Conservation (phyloP, 129 eudicot genomes). For the Oenanthe sinensis region DNA sequence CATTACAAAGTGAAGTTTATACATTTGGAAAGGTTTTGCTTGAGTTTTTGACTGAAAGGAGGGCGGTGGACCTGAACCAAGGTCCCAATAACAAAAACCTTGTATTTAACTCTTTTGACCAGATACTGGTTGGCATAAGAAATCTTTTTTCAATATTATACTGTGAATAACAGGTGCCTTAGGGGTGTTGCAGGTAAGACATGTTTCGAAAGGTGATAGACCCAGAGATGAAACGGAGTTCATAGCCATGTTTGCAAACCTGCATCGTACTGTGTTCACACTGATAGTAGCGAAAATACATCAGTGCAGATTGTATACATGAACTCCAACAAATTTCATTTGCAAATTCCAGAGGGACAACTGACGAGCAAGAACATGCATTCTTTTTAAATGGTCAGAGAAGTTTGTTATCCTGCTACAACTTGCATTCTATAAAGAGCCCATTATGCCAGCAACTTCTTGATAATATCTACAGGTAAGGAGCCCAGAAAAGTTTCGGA, state of each 20-base stretch:
- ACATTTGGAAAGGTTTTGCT: constrained; percentile 88
- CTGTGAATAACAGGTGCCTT: constrained; percentile 7
- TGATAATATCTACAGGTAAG: neutral
- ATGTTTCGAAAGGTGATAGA: constrained; percentile 75
- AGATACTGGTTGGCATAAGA: neutral
- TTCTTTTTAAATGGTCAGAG: constrained; percentile 64
- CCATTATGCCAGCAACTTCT: neutral
- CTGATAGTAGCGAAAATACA: constrained; percentile 72
- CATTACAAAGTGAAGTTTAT: constrained; percentile 38
- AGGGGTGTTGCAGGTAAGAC: constrained; percentile 62
- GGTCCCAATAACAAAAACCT: constrained; percentile 87
- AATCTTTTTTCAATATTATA: neutral
- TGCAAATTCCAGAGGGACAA: constrained; percentile 64
- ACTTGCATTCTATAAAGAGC: neutral
- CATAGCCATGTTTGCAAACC: constrained; percentile 78
- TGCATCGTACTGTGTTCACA: constrained; percentile 82
- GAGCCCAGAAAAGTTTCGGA: neutral
- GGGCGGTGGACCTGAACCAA: constrained; percentile 85
- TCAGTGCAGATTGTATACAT: constrained; percentile 71
- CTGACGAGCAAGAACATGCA: constrained; percentile 61
- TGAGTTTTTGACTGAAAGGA: constrained; percentile 83
- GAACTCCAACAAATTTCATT: constrained; percentile 61
- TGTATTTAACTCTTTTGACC: constrained; percentile 23
- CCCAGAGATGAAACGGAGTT: constrained; percentile 63
- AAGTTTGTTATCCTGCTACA: neutral